Conservation (phyloP, 768 basidiomycete genomes). For the Chiua virens region DNA sequence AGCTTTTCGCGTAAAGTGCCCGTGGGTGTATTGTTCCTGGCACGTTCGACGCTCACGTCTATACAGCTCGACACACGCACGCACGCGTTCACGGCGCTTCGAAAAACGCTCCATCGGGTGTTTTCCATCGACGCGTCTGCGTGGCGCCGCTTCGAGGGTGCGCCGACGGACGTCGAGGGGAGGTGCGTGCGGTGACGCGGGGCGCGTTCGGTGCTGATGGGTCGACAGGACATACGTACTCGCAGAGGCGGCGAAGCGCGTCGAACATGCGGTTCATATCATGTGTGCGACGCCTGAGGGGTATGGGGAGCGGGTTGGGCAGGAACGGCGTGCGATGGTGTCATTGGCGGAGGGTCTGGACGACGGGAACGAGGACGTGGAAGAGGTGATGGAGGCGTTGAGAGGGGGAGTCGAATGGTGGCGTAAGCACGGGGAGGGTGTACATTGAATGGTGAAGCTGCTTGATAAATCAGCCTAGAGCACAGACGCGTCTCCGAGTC, state of each 20-base stretch:
- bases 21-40: constrained; percentile 19
- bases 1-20: constrained; percentile 43
- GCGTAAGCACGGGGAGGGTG: not conserved
- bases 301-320: constrained; percentile 41
- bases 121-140: constrained; percentile 11
- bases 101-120: constrained; percentile 35
- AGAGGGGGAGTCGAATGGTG: constrained; percentile 2
- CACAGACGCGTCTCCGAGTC: too few species aligned
- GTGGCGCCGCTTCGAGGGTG: constrained; percentile 28
- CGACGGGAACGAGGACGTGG: constrained; percentile 1
- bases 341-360: constrained; percentile 17
- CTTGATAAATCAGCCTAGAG: too few species aligned
- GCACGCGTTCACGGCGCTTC: constrained; percentile 38
- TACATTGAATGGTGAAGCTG: too few species aligned
- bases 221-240: constrained; percentile 42
- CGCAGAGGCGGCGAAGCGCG: constrained; percentile 39
- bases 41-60: too few species aligned
- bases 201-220: too few species aligned
- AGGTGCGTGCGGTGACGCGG: constrained; percentile 20
- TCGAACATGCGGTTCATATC: constrained; percentile 49
- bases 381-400: constrained; percentile 15
- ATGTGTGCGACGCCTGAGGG: constrained; percentile 53
- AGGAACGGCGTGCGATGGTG: constrained; percentile 37
- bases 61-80: constrained; percentile 37
- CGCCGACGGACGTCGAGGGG: constrained; percentile 14